Base-by-base conservation (phyloP, 495 filamentous ascomycete species). In the Beverwykella pulmonaria region DNA sequence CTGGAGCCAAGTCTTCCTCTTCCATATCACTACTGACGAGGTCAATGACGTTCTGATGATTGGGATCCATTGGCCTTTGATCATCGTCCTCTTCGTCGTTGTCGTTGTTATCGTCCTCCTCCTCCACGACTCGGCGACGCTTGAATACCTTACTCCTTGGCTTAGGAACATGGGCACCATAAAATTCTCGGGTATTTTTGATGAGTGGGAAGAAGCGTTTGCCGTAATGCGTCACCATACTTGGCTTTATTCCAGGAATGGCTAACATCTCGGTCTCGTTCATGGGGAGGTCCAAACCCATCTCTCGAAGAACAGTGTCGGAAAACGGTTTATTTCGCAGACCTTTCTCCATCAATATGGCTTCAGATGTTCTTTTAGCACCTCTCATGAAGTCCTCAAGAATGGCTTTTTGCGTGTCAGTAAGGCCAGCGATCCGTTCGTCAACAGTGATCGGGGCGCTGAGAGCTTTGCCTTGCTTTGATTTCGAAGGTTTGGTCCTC, bases 231-330 rank as follows among this genome's bases (percentile, higher is more conserved):
- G 82, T 72, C 23, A 94, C 90, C 73, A 87, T 90, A 22, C 91
- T 86, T 10, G 75, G 67, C 54, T 91, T 86, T 58, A 96, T 89
- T 14, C 84, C 85, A 0, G 82, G 84, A 60, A 97, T 91, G 4
- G 75, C 71, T 36, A 77, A 77, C 82, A 98, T 86, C 61, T 88
- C 79, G 2, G 78, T 78, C 41, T 78, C 62, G 32, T 74, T 78
- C 70, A 83, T 88, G 66, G 93, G 88, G 49, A 90, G 92, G 29
- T 79, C 71, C 44, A 96, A 89, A 5, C 86, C 91, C 88, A 98
- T 96, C 71, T 91, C 87, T 26, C 92, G 87, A 55, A 95, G 79
- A 1, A 91, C 80, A 27, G 81, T 82, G 70, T 97, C 92, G 0
- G 88, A 87, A 74, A 98, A 98, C 1, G 90, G 88, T 53, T 83